Base-by-base conservation (phyloP, 2,329 filamentous ascomycete genomes). In the Aspergillus fischeri region DNA sequence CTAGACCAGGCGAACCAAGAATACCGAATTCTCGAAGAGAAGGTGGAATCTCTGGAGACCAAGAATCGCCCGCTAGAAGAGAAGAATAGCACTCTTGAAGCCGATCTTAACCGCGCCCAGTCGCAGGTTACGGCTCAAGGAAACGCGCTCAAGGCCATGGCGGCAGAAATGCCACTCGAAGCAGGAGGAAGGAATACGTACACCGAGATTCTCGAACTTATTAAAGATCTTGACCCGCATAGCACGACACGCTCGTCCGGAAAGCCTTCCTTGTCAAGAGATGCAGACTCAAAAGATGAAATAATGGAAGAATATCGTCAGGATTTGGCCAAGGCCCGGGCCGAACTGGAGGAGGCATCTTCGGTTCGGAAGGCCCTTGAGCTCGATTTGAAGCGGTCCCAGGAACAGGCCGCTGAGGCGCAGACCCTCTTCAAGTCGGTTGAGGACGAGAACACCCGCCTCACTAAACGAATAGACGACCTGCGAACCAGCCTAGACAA, bases 381-480 rank as follows among this genome's bases (percentile, higher is more conserved):
- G n/a, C 58, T 65, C 8, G 72, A 78, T 61, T 60, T 72, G 9
- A 64, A 67, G 17, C 69, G 68, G n/a, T 68, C 72, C 3, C 67
- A 69, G 32, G 70, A 75, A 17, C 72, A 75, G 51, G 63, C 73
- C 10, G 60, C 64, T 20, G 76, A 78, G 62, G 67, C 72, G 2
- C 70, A 73, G 38, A 62, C 65, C 6, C 68, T 76, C 8, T 67
- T 76, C 51, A 68, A 73, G 35, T 70, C 70, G 4, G 68, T 76
- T 11, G 74, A 76, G 60, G 59, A 66, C 5, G 75, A 78, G 55
- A 78, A 77, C 49, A 66, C 67, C 3, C 70, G 70, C 6, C 67
- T 78, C 6, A 64, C 66, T 14, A 65, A 63, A 24, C 67, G 68
- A n/a, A 65, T 70, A 5, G 69, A 75, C 14, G 70, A 74, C 21